Evolutionary conservation across 1,284 basidiomycete species (phyloP).

Genomic region (Marasmius oreades): DNA sequence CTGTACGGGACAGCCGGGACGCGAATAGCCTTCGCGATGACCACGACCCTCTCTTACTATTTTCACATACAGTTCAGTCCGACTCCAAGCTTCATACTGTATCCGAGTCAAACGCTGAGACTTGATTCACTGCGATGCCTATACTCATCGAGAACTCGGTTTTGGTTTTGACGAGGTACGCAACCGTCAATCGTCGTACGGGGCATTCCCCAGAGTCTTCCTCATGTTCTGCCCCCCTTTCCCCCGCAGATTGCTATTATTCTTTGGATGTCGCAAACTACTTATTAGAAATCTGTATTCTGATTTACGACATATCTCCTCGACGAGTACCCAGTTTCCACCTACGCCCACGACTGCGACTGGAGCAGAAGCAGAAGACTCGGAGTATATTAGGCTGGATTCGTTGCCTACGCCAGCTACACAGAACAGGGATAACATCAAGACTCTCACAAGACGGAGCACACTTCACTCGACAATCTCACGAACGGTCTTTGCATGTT

Average conservation of each 20-base stretch:
- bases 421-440: conserved; percentile 22
- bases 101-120: too few relatives aligned
- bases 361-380: conserved; percentile 20
- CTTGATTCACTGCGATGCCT: conserved; percentile 3
- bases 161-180: neutral
- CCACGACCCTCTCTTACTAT: too few relatives aligned
- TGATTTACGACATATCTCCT: conserved; percentile 43
- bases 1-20: too few relatives aligned
- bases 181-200: neutral
- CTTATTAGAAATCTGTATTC: conserved; percentile 53
- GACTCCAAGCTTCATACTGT: neutral
- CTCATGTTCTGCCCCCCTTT: too few relatives aligned
- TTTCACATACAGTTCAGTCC: too few relatives aligned
- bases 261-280: conserved; percentile 52
- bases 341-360: conserved; percentile 4
- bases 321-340: neutral
- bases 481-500: conserved; percentile 54
- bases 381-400: conserved; percentile 34
- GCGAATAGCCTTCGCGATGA: too few relatives aligned
- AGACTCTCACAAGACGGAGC: conserved; percentile 20
- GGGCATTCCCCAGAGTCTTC: neutral
- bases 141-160: neutral
- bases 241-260: conserved; percentile 37
- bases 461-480: conserved; percentile 53
- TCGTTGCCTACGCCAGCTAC: conserved; percentile 42